phyloP scores from a whole-genome alignment of 305 asterid species.

The Vinca major region DNA sequence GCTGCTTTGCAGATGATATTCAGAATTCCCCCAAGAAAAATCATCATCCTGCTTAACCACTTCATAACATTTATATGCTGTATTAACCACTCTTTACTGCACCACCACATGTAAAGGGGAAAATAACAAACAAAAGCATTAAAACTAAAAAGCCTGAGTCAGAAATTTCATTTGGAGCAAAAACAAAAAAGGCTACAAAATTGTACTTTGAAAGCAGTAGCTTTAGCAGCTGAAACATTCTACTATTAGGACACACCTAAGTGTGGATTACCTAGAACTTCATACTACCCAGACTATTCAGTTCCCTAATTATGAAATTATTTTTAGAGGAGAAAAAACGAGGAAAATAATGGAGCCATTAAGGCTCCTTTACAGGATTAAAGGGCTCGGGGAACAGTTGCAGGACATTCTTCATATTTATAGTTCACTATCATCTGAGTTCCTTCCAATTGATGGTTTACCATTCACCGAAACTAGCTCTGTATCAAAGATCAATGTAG shows the following conservation, averaged over 20 bases:
- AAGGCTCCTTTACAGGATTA: not conserved
- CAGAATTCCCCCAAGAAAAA: not conserved
- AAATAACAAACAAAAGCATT: too few relatives aligned
- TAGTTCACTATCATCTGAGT: conserved; percentile 44
- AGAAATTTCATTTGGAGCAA: not conserved
- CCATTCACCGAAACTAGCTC: conserved; percentile 90
- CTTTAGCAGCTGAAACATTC: not conserved
- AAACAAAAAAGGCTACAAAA: not conserved
- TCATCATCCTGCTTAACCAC: too few relatives aligned
- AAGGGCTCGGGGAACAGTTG: not conserved
- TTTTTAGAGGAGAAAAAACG: not conserved
- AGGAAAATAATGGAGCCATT: not conserved
- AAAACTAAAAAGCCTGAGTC: not conserved
- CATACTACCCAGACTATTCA: not conserved
- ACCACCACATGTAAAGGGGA: too few relatives aligned
- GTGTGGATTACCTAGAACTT: not conserved
- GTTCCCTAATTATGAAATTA: not conserved
- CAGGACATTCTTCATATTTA: conserved; percentile 16
- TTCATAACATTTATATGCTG: too few relatives aligned
- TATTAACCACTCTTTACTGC: too few relatives aligned
- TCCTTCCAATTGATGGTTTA: conserved; percentile 37
- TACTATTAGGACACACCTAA: not conserved
- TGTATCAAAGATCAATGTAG: conserved; percentile 83
- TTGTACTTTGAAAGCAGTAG: not conserved
- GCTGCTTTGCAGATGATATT: not conserved